Evolutionary conservation across 371 early-diverging fungal genomes (phyloP).

Genomic region (Nematocida major): DNA sequence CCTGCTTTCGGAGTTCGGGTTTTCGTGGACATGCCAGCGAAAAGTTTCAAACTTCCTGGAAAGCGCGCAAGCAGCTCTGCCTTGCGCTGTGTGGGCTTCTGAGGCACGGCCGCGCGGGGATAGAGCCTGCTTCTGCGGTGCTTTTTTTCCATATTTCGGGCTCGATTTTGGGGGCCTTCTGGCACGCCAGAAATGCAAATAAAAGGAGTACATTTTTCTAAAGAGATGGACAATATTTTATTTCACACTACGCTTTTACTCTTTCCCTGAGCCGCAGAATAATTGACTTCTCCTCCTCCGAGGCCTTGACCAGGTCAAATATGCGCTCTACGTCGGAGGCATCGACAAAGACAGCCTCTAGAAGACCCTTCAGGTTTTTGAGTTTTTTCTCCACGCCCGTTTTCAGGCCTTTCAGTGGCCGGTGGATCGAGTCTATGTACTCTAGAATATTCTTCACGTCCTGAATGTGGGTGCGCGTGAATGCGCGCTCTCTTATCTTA

Average conservation of each 20-base stretch:
- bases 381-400: background rate
- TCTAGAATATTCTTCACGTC: background rate
- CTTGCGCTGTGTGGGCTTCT: no score
- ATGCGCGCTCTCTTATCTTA: background rate
- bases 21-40: no score
- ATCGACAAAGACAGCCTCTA: background rate
- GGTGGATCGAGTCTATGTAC: background rate
- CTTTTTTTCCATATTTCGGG: no score
- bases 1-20: no score
- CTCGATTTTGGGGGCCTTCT: no score
- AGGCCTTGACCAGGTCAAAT: background rate
- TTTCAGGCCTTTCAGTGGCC: background rate
- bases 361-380: background rate
- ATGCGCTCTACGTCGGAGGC: background rate
- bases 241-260: background rate
- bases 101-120: no score
- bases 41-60: no score
- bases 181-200: no score
- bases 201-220: no score
- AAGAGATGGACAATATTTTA: background rate
- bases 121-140: no score
- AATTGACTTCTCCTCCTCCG: background rate
- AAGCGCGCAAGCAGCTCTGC: no score
- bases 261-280: background rate
- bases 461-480: background rate